These are phyloP conservation scores for Stemphylium beticola DNA, from an alignment of 2,329 filamentous ascomycete genomes.

Conservation along the genomic window DNA sequence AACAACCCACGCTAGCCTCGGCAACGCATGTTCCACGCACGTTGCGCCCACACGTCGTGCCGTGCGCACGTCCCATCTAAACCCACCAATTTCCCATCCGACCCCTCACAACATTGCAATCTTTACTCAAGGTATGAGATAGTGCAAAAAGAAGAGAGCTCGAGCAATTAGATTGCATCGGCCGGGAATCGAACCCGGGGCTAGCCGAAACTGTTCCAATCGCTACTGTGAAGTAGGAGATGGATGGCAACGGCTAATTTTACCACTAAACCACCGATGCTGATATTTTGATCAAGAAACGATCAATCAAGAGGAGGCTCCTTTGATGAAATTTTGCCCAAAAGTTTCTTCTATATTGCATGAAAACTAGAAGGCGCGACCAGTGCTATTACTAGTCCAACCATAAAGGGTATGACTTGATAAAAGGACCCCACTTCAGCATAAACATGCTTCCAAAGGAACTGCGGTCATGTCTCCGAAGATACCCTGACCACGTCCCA, in stretches of 20 bases:
- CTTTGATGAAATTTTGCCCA: not conserved
- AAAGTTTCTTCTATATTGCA: not conserved
- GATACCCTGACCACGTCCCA: not conserved
- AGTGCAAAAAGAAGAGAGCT: too few species aligned
- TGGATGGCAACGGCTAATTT: slow-evolving; percentile 36
- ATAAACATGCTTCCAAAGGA: not conserved
- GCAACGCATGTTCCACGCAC: too few species aligned
- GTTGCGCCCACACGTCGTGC: too few species aligned
- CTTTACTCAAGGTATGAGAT: too few species aligned
- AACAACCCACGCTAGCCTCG: too few species aligned
- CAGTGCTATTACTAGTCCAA: too few species aligned
- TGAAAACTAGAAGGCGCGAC: too few species aligned
- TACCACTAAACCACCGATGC: slow-evolving; percentile 39
- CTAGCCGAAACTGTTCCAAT: slow-evolving; percentile 23
- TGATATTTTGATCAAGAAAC: not conserved
- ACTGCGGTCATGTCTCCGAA: not conserved
- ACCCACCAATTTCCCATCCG: too few species aligned
- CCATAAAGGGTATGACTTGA: not conserved
- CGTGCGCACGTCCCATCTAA: too few species aligned
- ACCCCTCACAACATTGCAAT: too few species aligned
- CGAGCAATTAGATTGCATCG: too few species aligned
- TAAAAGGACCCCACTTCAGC: not conserved
- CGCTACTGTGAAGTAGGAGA: too few species aligned
- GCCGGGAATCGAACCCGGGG: slow-evolving; percentile 14
- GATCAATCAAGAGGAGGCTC: not conserved